phyloP scores from a whole-genome alignment of 805 yeast species.

The Pichia scutulata region DNA sequence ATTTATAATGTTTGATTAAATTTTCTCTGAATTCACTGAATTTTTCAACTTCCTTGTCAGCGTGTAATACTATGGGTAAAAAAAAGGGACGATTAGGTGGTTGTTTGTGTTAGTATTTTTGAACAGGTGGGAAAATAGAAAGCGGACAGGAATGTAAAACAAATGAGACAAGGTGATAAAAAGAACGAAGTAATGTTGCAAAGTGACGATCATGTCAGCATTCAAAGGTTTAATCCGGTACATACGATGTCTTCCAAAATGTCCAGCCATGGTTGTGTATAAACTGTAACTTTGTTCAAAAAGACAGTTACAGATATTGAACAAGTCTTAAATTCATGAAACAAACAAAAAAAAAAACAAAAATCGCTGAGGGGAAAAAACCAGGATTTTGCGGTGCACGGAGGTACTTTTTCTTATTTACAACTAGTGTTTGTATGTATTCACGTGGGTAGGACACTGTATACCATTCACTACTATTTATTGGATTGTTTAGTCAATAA shows the following conservation, averaged over 20 bases:
- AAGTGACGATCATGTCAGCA: not conserved
- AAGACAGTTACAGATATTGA: too few relatives aligned
- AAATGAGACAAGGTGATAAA: not conserved
- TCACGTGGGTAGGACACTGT: too few relatives aligned
- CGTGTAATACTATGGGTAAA: slow-evolving; percentile 20
- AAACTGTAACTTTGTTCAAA: too few relatives aligned
- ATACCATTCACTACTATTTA: too few relatives aligned
- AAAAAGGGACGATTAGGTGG: not conserved
- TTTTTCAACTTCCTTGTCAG: slow-evolving; percentile 27
- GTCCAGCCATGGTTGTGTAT: slow-evolving; percentile 23
- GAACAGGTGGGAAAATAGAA: too few relatives aligned
- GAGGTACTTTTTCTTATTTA: not conserved
- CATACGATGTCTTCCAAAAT: slow-evolving; percentile 29
- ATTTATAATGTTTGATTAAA: slow-evolving; percentile 24
- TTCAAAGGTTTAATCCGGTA: not conserved
- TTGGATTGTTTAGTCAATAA: too few relatives aligned
- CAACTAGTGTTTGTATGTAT: too few relatives aligned
- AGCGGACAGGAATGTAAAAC: too few relatives aligned
- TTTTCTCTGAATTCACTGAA: slow-evolving; percentile 27
- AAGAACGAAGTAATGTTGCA: too few relatives aligned
- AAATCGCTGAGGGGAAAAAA: not conserved
- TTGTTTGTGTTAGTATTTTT: not conserved
- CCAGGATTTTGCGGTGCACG: not conserved
- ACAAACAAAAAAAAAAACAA: not conserved
- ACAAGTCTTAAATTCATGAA: not conserved